phyloP scores from a whole-genome alignment of 495 filamentous ascomycete genomes.

The Penicillium odoratum region DNA sequence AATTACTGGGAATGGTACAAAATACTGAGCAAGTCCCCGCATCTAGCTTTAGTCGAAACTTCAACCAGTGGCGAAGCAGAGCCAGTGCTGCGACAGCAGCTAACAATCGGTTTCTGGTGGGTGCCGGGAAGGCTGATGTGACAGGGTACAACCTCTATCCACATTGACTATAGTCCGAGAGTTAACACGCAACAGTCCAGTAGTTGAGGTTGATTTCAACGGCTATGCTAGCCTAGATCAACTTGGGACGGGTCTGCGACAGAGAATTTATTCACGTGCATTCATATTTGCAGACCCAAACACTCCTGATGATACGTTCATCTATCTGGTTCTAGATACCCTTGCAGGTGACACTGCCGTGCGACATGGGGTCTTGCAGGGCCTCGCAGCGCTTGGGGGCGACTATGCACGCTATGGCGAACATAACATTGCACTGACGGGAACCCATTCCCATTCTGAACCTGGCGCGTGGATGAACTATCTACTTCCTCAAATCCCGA shows the following conservation, averaged over 20 bases:
- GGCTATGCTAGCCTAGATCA: slow-evolving; percentile 91
- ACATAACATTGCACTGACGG: slow-evolving; percentile 85
- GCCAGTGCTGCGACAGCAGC: slow-evolving; percentile 25
- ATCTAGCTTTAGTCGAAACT: slow-evolving; percentile 15
- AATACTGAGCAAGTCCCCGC: slow-evolving; percentile 15
- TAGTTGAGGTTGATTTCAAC: slow-evolving; percentile 90
- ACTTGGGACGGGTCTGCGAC: slow-evolving; percentile 81
- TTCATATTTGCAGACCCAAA: slow-evolving; percentile 80
- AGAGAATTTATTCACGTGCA: slow-evolving; percentile 84
- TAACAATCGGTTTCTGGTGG: slow-evolving; percentile 69
- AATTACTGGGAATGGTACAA: slow-evolving; percentile 28
- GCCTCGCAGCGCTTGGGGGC: slow-evolving; percentile 62
- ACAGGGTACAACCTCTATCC: slow-evolving; percentile 62
- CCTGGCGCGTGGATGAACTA: slow-evolving; percentile 97
- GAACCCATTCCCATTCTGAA: slow-evolving; percentile 92
- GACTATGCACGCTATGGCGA: slow-evolving; percentile 75
- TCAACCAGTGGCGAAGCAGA: slow-evolving; percentile 28
- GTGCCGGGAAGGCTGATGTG: slow-evolving; percentile 92
- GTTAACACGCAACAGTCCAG: slow-evolving; percentile 50
- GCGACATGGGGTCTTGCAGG: slow-evolving; percentile 78
- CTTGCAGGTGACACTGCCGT: slow-evolving; percentile 90
- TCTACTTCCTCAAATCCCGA: slow-evolving; percentile 90
- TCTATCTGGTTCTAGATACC: slow-evolving; percentile 87
- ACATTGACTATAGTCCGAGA: background rate
- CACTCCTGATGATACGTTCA: slow-evolving; percentile 68